Base-by-base conservation (phyloP, 768 basidiomycete species). In the Podaxis sp. region DNA sequence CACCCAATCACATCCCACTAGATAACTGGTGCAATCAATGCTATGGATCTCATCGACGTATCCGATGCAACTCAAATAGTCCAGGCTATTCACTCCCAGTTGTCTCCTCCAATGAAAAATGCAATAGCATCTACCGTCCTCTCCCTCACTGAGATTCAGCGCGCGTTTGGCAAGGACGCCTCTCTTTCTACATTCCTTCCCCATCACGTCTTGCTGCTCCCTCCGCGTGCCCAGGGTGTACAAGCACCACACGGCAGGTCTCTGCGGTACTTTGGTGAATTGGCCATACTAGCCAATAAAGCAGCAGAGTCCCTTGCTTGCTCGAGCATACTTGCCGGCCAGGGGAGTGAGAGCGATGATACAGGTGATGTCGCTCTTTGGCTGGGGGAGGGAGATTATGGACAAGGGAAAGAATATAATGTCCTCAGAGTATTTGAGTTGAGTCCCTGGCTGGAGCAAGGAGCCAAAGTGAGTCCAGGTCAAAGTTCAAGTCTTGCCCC, bases 341-440 rank as follows among this genome's bases (percentile, higher is more conserved):
- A 74, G 35, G 68, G 73, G n/a, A 83, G 78, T 63, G 85, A 88
- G 64, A 79, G 77, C 64, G 84, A 85, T 62, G 84, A 87, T 50
- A 81, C 74, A 44, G 78, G 78, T 4, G 84, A 86, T 62, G 68
- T 83, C 23, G 81, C 75, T 3, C 50, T 86, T 36, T 84, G 81
- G 79, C 73, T 87, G 4, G 83, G 84, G 7, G 52, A 62, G 4
- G 80, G 78, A 4, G 66, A 74, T 5, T 80, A 69, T 64, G 68
- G 62, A 6, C 55, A 25, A 16, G 61, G 35, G 23, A 65, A 66
- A 36, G 62, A 70, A 44, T 47, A 38, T 23, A 67, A 68, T 47
- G 66, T 70, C 14, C 56, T 71, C 21, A 47, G 50, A 13, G 61
- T 65, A 2, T 61, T 73, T 6, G 67, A 54, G 35, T 13, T 54